Base-by-base conservation (phyloP, 352 stramenopile species). In the Phytophthora pinifolia region DNA sequence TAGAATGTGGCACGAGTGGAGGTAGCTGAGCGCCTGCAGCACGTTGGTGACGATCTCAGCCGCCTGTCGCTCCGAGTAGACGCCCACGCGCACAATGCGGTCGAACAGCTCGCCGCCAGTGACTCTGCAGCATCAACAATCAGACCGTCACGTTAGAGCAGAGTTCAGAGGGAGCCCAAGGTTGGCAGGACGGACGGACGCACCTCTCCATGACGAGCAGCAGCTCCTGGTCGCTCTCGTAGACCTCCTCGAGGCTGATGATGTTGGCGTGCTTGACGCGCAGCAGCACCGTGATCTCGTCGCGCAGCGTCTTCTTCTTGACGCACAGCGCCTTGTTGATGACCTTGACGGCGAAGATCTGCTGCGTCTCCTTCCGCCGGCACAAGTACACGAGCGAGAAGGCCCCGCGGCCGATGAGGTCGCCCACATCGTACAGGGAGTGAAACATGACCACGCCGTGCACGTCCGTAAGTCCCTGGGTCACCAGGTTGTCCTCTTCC, bases 261-360 rank as follows among this genome's bases (percentile, higher is more conserved):
- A 92, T 93, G 67, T 94, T 92, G 39, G 81, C 67, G 70, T 93
- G 83, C 52, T 94, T 89, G 51, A 94, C 76, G 27, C 83, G 83
- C 52, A 92, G 70, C 46, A 95, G 67, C 52, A 92, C 83, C 17
- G 82, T 88, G 64, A 94, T 92, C 72, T 94, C 83, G 50, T 94
- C 83, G n/a, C 83, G 74, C 46, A 94, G 62, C 22, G 77, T 86
- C 53, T 92, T 93, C 70, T 91, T 93, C 70, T 91, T 91, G 22
- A 93, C 74, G 37, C 83, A 93, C 12, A 92, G 69, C 54, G 76
- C 65, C 71, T 95, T 95, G 71, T 95, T 92, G 54, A 95, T 95
- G 44, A 93, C 82, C 46, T 95, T 93, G 55, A 93, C 83, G 6
- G 83, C 85, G 56, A 90, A 93, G 45, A 92, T 65, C 62, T 93